Base-by-base conservation (phyloP, 345 rosid species). In the Melaleuca alternifolia region DNA sequence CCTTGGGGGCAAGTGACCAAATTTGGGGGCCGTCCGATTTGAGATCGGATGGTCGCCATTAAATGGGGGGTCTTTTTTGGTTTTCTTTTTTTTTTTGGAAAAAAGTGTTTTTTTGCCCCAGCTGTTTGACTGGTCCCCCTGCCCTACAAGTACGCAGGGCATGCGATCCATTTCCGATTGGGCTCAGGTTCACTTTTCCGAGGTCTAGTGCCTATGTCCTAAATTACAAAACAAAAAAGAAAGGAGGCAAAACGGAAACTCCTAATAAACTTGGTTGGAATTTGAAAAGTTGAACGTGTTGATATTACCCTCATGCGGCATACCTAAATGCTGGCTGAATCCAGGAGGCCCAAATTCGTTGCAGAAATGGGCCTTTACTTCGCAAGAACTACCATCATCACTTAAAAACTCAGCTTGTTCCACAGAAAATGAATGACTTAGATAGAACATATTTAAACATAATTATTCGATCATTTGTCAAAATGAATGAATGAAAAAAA, bases 371-470 rank as follows among this genome's bases (percentile, higher is more conserved):
- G 48, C 48, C 44, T 71, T 71, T 71, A 10, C 57, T 54, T 54
- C 21, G 24, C 26, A 8, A 6, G 24, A 65, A 33, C 21, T 33
- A 0, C 20, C 30, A 65, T 0, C 41, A 4, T 16, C 0, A 6
- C 57, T 54, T 3, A 21, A 54, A 54, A 23, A 24, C 23, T 54
- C 26, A 2, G 3, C 30, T 30, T 28, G 13, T 33, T 3, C 4
- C 3, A 5, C 6, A 1, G 0, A 7, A 65, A 65, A 33, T 3
- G 0, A 33, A 65, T 62, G 7, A 65, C 16, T 3, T 1, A 0
- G 23, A 65, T 5, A 65, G 33, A 0, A 16, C 10, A 16, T 65
- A 15, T n/a, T n/a, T n/a, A n/a, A n/a, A n/a, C n/a, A n/a, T n/a
- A n/a, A n/a, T n/a, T n/a, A n/a, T n/a, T n/a, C n/a, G n/a, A n/a